These are phyloP conservation scores for Knufia fluminis DNA, from an alignment of 2,329 filamentous ascomycete species.

Conservation along the genomic window DNA sequence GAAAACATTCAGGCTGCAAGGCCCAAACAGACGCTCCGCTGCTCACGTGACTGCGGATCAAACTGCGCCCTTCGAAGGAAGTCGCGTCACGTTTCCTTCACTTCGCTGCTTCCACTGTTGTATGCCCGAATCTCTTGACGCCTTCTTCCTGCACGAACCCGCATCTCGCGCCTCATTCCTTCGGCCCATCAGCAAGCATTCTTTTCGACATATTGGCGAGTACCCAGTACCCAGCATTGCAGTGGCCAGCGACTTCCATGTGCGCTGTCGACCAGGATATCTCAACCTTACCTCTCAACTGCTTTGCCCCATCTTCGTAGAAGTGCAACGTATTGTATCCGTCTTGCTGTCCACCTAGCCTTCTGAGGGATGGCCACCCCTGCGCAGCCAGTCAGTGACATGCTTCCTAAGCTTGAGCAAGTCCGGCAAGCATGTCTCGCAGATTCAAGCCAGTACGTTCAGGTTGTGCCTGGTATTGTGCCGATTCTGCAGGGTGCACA, in stretches of 20 bases:
- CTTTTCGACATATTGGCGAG: neutral
- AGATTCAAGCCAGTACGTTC: conserved; percentile 80
- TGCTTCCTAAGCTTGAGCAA: conserved; percentile 74
- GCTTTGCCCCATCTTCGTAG: neutral
- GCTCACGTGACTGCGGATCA: too few species aligned
- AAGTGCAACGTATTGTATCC: conserved; percentile 4
- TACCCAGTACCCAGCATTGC: too few species aligned
- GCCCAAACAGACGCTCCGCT: too few species aligned
- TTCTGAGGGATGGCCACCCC: conserved; percentile 16
- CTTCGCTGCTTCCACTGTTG: too few species aligned
- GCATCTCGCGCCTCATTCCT: neutral
- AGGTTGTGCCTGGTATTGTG: conserved; percentile 86
- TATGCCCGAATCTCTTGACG: too few species aligned
- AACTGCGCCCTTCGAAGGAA: too few species aligned
- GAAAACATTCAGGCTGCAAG: too few species aligned
- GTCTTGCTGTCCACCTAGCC: neutral
- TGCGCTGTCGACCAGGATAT: too few species aligned
- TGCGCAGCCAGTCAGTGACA: conserved; percentile 16
- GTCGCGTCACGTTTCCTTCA: too few species aligned
- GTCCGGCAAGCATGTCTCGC: conserved; percentile 82
- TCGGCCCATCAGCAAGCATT: neutral
- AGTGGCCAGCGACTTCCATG: too few species aligned
- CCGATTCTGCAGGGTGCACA: conserved; percentile 73
- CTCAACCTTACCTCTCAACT: neutral
- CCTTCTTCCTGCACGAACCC: too few species aligned